These are phyloP conservation scores for Ocimum tenuiflorum DNA, from an alignment of 257 asterid species.

Conservation along the genomic window DNA sequence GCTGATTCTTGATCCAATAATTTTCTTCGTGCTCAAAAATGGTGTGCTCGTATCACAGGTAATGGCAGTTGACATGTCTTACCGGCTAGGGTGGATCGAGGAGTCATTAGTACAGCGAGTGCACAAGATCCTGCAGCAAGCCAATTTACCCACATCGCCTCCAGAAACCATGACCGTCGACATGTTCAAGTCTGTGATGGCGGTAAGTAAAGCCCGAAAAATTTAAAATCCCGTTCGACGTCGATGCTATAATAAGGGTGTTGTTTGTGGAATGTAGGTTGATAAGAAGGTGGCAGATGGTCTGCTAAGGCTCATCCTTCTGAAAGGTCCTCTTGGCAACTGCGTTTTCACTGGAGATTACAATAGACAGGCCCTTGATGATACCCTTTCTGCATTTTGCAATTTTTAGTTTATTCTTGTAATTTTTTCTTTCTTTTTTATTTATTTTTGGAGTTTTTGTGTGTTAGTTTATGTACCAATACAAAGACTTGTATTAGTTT, in stretches of 20 bases:
- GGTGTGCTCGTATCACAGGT: constrained; percentile 41
- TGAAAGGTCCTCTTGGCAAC: constrained; percentile 83
- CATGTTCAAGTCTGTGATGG: constrained; percentile 90
- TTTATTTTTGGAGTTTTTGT: too few relatives aligned
- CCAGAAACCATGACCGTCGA: constrained; percentile 75
- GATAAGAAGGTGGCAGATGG: constrained; percentile 98
- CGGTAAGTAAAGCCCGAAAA: too few relatives aligned
- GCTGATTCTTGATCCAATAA: neutral
- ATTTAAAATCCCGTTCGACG: too few relatives aligned
- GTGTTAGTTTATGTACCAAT: too few relatives aligned
- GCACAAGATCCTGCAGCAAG: constrained; percentile 48
- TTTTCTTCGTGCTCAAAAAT: neutral
- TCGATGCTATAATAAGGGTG: neutral
- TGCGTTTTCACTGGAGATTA: constrained; percentile 92
- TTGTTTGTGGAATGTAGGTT: constrained; percentile 43
- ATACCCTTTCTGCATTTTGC: constrained; percentile 65
- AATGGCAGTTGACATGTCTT: constrained; percentile 95
- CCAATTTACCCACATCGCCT: constrained; percentile 81
- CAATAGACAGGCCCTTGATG: constrained; percentile 63
- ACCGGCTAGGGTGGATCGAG: constrained; percentile 92
- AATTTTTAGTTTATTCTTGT: constrained; percentile 33
- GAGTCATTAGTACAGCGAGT: constrained; percentile 72
- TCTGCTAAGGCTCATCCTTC: constrained; percentile 73
- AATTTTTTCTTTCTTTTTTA: neutral
- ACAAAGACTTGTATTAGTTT: too few relatives aligned